Base-by-base conservation (phyloP, 345 rosid species). In the Stellera chamaejasme region DNA sequence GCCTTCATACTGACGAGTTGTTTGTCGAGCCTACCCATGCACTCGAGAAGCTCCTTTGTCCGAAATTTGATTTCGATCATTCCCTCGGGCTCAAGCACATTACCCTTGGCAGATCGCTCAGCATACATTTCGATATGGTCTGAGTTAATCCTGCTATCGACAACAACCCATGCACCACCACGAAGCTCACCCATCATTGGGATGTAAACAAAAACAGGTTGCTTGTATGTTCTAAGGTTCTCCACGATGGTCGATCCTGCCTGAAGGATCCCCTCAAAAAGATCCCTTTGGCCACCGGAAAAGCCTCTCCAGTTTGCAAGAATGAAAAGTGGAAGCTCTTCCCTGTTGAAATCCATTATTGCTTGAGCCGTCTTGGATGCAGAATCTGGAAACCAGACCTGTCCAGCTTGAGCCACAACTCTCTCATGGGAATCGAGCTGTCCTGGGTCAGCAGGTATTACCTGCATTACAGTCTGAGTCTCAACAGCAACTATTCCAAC, bases 301-400 rank as follows among this genome's bases (percentile, higher is more conserved):
- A 93, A 93, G 44, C 99, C 99, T 73, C 99, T 82, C 99, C 99
- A 93, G 67, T 93, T 93, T 32, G 97, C 99, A 48, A 93, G 82
- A 67, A 93, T 90, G 76, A 93, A 90, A 66, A 93, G 78, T 1
- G 99, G 99, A 59, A 93, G 88, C 80, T 75, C 97, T 74, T 93
- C 99, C 62, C 71, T 69, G 79, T 93, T 85, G 73, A 93, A 93
- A 83, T 93, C 99, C 76, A 93, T 69, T 60, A 93, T 72, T 1
- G 99, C 97, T 70, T 93, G 99, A 52, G 97, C 95, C 12, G 97
- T 93, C 82, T 93, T 93, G 60, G 81, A 75, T 6, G 99, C 99
- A 27, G 99, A 93, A 82, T 90, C 99, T 26, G 99, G 99, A 72
- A 93, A 93, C 99, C 99, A 93, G 62, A 93, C 99, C 78, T 93